Evolutionary conservation across 2,329 filamentous ascomycete species (phyloP), one percentile per base, ranked within the genome.

Genomic region (Stromatinia cepivora): DNA sequence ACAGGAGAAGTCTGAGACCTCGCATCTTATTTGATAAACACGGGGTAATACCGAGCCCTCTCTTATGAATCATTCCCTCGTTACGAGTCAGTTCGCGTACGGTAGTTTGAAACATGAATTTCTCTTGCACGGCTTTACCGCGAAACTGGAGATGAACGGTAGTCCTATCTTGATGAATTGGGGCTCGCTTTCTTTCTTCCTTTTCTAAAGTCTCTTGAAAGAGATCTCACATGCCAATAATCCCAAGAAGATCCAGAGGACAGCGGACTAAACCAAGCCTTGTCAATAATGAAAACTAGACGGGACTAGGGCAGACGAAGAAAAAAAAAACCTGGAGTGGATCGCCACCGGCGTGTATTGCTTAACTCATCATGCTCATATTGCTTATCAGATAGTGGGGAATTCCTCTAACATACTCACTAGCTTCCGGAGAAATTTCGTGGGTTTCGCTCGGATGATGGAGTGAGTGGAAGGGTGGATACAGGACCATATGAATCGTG

Each of bases 351-450:
- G 56, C 56, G 66, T 53, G 42, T 65, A 65, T 65, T 42, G 39
- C 36, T 59, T 59, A 45, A 25, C 36, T 59, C 39, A 34, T 56
- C 53, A 28, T 54, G 53, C 46, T 50, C 22, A 20, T 54, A 34
- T 20, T 64, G 36, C 54, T 67, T 67, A 67, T 67, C 65, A 67
- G 65, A 39, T 20, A 67, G 65, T 59, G 65, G 65, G 45, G 65
- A 67, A 36, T 50, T n/a, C 45, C n/a, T 25, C n/a, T 17, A 22
- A 20, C 20, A 36, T 20, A 31, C 31, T 13, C 15, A 36, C 52
- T 67, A 53, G 46, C 56, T 62, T 62, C 66, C 56, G 66, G 56
- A 67, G 56, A 62, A 67, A 67, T 42, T 52, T 67, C 66, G 66
- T 67, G 25, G 56, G 31, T 61, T 67, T 50, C 36, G 31, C 25